phyloP scores from a whole-genome alignment of 2,329 filamentous ascomycete genomes.

The Balansia obtecta region DNA sequence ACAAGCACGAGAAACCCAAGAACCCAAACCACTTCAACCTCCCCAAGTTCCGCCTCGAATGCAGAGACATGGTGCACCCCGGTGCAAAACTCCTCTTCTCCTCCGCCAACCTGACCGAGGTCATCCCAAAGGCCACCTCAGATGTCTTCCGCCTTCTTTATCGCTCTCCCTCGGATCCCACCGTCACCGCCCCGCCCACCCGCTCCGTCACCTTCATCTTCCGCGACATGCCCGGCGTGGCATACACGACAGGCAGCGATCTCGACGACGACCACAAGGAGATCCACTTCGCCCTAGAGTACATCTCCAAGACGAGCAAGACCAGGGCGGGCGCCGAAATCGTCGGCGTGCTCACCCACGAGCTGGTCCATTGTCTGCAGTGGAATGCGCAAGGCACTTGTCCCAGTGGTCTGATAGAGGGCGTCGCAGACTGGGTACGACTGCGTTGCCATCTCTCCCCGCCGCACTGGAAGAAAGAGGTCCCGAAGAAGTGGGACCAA shows the following conservation, averaged over 20 bases:
- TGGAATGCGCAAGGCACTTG: conserved; percentile 51
- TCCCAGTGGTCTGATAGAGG: conserved; percentile 74
- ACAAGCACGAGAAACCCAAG: neutral
- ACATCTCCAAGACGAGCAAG: conserved; percentile 44
- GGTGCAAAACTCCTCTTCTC: conserved; percentile 56
- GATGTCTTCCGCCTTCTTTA: conserved; percentile 67
- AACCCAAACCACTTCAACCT: conserved; percentile 22
- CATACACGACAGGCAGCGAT: conserved; percentile 73
- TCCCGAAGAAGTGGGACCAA: conserved; percentile 59
- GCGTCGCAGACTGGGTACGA: conserved; percentile 86
- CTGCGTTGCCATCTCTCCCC: conserved; percentile 60
- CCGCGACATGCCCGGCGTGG: conserved; percentile 69
- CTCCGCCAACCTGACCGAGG: conserved; percentile 47
- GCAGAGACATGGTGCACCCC: conserved; percentile 44
- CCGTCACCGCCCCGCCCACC: conserved; percentile 44
- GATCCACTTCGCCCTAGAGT: conserved; percentile 73
- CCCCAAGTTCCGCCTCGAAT: conserved; percentile 46
- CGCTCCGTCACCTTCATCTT: conserved; percentile 78
- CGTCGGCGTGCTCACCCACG: conserved; percentile 74
- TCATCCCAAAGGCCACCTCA: conserved; percentile 50
- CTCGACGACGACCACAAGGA: conserved; percentile 83
- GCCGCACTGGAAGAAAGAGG: conserved; percentile 66
- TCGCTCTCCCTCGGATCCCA: conserved; percentile 25
- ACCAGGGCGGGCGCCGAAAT: conserved; percentile 48
- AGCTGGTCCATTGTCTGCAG: conserved; percentile 93